A percentile compares a stretch with the other conserved stretches of the same genome.
Conservation (phyloP, 441 rosid genomes). For the Jatropha multifida region DNA sequence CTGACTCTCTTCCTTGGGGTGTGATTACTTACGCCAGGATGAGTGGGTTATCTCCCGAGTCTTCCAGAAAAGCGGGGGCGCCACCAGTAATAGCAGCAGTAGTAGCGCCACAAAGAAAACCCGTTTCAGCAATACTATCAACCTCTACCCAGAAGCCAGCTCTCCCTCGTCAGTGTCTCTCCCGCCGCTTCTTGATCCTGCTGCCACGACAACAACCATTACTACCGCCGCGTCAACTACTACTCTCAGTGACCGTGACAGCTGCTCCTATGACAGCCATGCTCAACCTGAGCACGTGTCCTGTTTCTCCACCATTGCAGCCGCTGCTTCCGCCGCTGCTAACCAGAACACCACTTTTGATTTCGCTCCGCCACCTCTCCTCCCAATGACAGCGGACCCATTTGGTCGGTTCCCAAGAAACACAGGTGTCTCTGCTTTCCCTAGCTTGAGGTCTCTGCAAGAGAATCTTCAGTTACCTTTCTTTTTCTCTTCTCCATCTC, state of each 20-base stretch:
- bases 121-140: constrained; percentile 32
- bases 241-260: constrained; percentile 38
- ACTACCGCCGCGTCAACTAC: constrained; percentile 10
- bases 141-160: constrained; percentile 48
- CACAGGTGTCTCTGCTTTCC: constrained; percentile 42
- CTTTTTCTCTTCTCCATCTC: constrained; percentile 41
- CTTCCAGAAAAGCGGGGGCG: constrained; percentile 59
- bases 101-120: constrained; percentile 39
- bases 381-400: constrained; percentile 29
- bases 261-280: constrained; percentile 58
- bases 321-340: constrained; percentile 40
- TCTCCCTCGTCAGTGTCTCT: constrained; percentile 76
- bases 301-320: constrained; percentile 97
- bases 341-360: constrained; percentile 19
- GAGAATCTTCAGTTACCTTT: constrained; percentile 60
- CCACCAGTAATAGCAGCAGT: constrained; percentile 23
- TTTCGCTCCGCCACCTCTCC: constrained; percentile 26
- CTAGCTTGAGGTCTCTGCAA: constrained; percentile 70
- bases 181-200: constrained; percentile 67
- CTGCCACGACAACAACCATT: constrained; percentile 16
- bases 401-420: constrained; percentile 32
- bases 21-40: constrained; percentile 40
- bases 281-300: constrained; percentile 88
- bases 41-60: constrained; percentile 93
- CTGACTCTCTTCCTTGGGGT: neutral